phyloP scores from a whole-genome alignment of 2,329 filamentous ascomycete genomes.

The Penicillium capsulatum region DNA sequence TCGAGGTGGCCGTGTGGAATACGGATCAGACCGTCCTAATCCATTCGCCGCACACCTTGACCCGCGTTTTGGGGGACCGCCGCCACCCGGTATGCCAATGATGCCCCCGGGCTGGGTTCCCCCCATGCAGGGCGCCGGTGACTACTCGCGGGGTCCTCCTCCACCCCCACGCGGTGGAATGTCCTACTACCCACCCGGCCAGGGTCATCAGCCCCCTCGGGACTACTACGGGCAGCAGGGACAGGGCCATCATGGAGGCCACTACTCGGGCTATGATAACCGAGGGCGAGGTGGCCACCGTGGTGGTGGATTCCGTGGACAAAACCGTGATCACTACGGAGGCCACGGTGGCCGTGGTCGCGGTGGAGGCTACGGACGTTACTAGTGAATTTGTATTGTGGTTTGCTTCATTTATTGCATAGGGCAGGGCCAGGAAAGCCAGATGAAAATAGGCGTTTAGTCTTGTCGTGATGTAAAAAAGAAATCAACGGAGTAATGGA shows the following conservation, averaged over 20 bases:
- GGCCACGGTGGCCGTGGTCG: slow-evolving; percentile 15
- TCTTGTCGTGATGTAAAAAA: slow-evolving; percentile 9
- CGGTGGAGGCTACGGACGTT: slow-evolving; percentile 38
- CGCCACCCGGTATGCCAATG: slow-evolving; percentile 27
- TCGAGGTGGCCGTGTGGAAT: slow-evolving; percentile 53
- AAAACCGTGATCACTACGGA: slow-evolving; percentile 30
- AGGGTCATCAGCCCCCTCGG: slow-evolving; percentile 9
- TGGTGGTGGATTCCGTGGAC: slow-evolving; percentile 23
- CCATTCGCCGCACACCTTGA: slow-evolving; percentile 48
- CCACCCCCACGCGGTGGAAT: slow-evolving; percentile 38
- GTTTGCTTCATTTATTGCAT: background rate
- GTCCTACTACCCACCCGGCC: slow-evolving; percentile 21
- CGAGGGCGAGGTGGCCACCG: slow-evolving; percentile 25
- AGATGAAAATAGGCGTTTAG: slow-evolving; percentile 7
- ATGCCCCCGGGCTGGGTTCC: slow-evolving; percentile 37
- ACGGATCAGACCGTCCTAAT: slow-evolving; percentile 44
- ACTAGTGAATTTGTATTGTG: slow-evolving; percentile 19
- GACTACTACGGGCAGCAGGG: slow-evolving; percentile 23
- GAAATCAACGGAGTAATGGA: background rate
- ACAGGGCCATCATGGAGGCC: slow-evolving; percentile 24
- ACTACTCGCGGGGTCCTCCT: slow-evolving; percentile 36
- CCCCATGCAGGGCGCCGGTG: slow-evolving; percentile 27
- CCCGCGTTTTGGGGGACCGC: slow-evolving; percentile 39
- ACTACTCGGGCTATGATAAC: slow-evolving; percentile 16
- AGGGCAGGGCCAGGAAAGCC: slow-evolving; percentile 2